Evolutionary conservation across 2,329 filamentous ascomycete genomes (phyloP).

Genomic region (Ascocoryne sarcoides): DNA sequence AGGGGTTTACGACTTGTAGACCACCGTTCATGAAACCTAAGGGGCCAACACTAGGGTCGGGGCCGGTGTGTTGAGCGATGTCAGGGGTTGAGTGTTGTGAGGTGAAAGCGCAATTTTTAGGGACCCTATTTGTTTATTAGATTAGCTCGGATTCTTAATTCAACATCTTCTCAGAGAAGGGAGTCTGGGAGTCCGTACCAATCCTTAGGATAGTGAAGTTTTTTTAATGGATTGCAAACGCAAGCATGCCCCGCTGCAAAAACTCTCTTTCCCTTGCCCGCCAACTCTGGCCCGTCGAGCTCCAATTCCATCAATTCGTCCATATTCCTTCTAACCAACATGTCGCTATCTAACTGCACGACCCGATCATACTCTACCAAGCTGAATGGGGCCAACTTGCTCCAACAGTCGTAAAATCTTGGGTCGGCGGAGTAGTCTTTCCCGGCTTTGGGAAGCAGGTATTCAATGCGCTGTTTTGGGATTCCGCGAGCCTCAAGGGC

Average conservation of each 20-base stretch:
- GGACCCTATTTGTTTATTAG: slow-evolving; percentile 29
- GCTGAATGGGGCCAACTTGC: slow-evolving; percentile 72
- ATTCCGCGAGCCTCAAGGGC: slow-evolving; percentile 65
- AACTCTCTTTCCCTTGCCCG: slow-evolving; percentile 48
- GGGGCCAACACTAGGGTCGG: slow-evolving; percentile 37
- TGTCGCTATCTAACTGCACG: slow-evolving; percentile 81
- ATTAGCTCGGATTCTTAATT: too few species aligned
- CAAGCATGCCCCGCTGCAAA: slow-evolving; percentile 82
- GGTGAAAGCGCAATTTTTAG: slow-evolving; percentile 50
- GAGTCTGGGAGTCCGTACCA: too few species aligned
- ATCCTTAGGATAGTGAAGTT: slow-evolving; percentile 66
- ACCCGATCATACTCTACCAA: slow-evolving; percentile 69
- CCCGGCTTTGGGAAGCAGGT: slow-evolving; percentile 59
- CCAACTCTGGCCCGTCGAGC: slow-evolving; percentile 50
- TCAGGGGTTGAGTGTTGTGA: slow-evolving; percentile 40
- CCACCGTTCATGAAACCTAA: slow-evolving; percentile 48
- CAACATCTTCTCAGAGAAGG: too few species aligned
- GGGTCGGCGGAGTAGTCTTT: slow-evolving; percentile 66
- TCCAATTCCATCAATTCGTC: slow-evolving; percentile 83
- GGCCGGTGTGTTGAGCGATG: slow-evolving; percentile 37
- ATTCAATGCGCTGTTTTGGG: slow-evolving; percentile 58
- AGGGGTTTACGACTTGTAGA: slow-evolving; percentile 48
- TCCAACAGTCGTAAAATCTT: slow-evolving; percentile 87
- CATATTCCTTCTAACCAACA: slow-evolving; percentile 78
- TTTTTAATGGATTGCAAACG: slow-evolving; percentile 74